Evolutionary conservation across 345 rosid species (phyloP), one percentile per base, ranked within the genome.

Genomic region (Rubroshorea leprosula): DNA sequence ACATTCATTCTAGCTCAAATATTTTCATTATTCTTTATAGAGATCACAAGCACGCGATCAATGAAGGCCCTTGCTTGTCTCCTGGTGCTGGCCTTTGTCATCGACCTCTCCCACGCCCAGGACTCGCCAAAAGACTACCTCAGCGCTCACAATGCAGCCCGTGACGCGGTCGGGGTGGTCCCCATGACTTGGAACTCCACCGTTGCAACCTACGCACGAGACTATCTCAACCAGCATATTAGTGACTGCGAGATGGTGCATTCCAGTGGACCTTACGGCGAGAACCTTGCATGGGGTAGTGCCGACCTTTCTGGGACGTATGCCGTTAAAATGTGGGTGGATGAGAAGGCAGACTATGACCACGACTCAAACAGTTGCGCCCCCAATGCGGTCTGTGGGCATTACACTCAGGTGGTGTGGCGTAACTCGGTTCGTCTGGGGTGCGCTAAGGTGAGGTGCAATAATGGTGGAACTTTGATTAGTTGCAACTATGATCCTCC

Each of bases 401-500:
- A 87, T 60, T 87, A 87, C 58, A 84, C 95, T 2, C 89, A 87
- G 61, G 76, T 82, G 26, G 92, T 87, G 38, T 84, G 92, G 92
- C 71, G 79, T 22, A 56, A 68, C 54, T 70, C 89, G 2, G 70
- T 68, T 54, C 67, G 70, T 8, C 53, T 87, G 0, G 92, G 96
- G 8, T 87, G 96, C 64, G 89, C 87, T 35, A 83, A 77, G 74
- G 80, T 79, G 23, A 74, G 6, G 44, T 84, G 96, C 74, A 55
- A 24, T 41, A 74, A 25, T 45, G 87, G 87, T 41, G 79, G 78
- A 57, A 74, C 70, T 52, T 74, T 83, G 49, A 68, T 83, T 10
- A 54, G 43, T 6, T 88, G 94, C 63, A 85, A 78, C 77, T 85
- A 87, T 65, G 81, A 72, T 55, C 83, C 87, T 50, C 76, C 71